These are phyloP conservation scores for Fusarium coicis DNA, from an alignment of 2,329 filamentous ascomycete species.

Conservation along the genomic window DNA sequence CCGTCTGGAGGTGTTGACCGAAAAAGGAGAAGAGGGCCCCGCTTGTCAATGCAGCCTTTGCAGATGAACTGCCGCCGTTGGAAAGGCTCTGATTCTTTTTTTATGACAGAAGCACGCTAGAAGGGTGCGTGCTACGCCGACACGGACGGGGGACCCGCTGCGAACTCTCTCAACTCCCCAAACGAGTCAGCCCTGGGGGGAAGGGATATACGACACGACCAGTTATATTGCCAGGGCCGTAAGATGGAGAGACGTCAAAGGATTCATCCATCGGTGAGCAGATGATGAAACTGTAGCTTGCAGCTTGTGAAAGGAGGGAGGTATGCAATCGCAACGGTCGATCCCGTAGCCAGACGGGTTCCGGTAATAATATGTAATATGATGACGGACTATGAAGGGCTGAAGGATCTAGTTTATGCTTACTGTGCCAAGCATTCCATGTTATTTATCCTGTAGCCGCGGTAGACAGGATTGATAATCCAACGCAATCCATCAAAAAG, in stretches of 20 bases:
- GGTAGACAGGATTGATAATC: background rate
- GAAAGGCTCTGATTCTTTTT: conserved; percentile 21
- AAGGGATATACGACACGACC: conserved; percentile 8
- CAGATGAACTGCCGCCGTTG: conserved; percentile 29
- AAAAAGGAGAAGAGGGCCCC: conserved; percentile 16
- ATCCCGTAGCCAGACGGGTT: conserved; percentile 2
- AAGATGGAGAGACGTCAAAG: background rate
- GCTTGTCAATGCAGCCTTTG: conserved; percentile 22
- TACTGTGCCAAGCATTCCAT: background rate
- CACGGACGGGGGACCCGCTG: background rate
- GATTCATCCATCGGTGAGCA: background rate
- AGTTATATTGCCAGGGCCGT: background rate
- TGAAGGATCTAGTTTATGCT: conserved; percentile 14
- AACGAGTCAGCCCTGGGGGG: conserved; percentile 13
- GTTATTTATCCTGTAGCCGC: background rate
- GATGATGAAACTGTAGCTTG: conserved; percentile 8
- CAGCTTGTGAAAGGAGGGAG: background rate
- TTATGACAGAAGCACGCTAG: conserved; percentile 26
- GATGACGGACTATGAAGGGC: background rate
- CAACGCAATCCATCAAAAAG: background rate
- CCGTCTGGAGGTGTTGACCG: background rate
- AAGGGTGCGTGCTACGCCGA: background rate
- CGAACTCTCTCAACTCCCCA: background rate
- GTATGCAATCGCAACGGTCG: background rate
- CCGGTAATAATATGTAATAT: background rate